Percentiles rank a stretch among this genome's conserved stretches.
These are phyloP conservation scores for Pontederia crassipes DNA, from an alignment of 176 grass and related monocot species.

Conservation along the genomic window DNA sequence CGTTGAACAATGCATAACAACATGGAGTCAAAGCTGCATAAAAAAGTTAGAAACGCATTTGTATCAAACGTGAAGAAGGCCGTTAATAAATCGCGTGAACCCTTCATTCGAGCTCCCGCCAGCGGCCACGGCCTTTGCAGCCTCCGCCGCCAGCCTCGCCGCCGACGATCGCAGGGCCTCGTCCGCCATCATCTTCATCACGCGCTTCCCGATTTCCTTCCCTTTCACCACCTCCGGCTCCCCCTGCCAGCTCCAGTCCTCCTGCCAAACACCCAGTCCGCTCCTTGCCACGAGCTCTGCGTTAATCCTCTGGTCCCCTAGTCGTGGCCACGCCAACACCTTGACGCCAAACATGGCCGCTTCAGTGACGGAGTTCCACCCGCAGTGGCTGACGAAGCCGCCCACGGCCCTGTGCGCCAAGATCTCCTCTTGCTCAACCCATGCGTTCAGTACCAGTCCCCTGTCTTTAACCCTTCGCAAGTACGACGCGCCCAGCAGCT, in stretches of 20 bases:
- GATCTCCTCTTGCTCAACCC: slow-evolving; percentile 61
- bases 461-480: slow-evolving; percentile 29
- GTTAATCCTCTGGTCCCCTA: slow-evolving; percentile 46
- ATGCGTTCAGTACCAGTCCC: slow-evolving; percentile 41
- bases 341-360: slow-evolving; percentile 31
- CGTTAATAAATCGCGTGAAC: slow-evolving; percentile 21
- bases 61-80: slow-evolving; percentile 12
- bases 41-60: too few species aligned
- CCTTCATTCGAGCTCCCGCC: slow-evolving; percentile 31
- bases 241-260: slow-evolving; percentile 50
- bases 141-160: not conserved
- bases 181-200: slow-evolving; percentile 46
- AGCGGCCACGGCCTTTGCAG: slow-evolving; percentile 4
- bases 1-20: too few species aligned
- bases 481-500: slow-evolving; percentile 30
- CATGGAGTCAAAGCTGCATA: too few species aligned
- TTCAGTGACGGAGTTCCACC: slow-evolving; percentile 59
- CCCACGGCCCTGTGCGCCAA: slow-evolving; percentile 39
- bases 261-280: slow-evolving; percentile 40
- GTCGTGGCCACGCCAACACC: slow-evolving; percentile 40
- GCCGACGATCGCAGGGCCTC: slow-evolving; percentile 7
- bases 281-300: slow-evolving; percentile 18
- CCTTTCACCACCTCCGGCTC: slow-evolving; percentile 25
- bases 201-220: slow-evolving; percentile 23
- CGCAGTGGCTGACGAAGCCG: slow-evolving; percentile 57